phyloP scores from a whole-genome alignment of 768 basidiomycete species.

The Tephrocybe sp. region DNA sequence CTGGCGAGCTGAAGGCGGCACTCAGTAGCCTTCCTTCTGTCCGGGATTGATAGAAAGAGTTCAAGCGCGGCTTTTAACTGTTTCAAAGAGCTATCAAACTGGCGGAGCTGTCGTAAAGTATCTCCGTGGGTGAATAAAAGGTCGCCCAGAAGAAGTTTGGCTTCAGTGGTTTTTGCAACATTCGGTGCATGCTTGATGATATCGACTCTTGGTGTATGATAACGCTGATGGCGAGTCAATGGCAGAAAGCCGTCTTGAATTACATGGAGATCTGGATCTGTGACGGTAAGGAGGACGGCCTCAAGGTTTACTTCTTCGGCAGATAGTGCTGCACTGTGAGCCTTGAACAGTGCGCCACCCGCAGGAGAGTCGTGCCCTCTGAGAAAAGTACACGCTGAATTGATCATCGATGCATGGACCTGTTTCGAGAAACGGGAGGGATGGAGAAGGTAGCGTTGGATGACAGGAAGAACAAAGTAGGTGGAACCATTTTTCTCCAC shows the following conservation, averaged over 20 bases:
- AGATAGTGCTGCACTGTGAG: slow-evolving; percentile 1
- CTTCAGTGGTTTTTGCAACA: neutral
- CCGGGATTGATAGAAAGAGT: neutral
- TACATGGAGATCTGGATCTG: neutral
- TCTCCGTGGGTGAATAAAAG: neutral
- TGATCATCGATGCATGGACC: slow-evolving; percentile 6
- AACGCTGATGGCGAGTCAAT: slow-evolving; percentile 16
- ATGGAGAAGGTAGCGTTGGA: neutral
- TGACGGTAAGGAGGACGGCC: neutral
- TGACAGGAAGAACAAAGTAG: slow-evolving; percentile 6
- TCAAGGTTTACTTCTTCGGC: slow-evolving; percentile 13
- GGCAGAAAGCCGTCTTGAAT: slow-evolving; percentile 15
- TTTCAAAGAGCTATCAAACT: neutral
- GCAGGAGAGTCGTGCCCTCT: slow-evolving; percentile 7
- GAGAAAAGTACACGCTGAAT: slow-evolving; percentile 16
- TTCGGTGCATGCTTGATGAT: neutral
- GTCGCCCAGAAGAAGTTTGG: neutral
- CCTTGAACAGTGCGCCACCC: slow-evolving; percentile 11
- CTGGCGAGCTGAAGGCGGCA: neutral
- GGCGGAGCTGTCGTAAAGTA: neutral
- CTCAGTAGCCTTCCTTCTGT: neutral
- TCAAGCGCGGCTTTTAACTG: neutral
- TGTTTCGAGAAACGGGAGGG: slow-evolving; percentile 8
- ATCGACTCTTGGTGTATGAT: neutral
- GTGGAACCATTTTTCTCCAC: slow-evolving; percentile 2